Conservation (phyloP, 345 rosid genomes). For the Raphanus raphanistrum region DNA sequence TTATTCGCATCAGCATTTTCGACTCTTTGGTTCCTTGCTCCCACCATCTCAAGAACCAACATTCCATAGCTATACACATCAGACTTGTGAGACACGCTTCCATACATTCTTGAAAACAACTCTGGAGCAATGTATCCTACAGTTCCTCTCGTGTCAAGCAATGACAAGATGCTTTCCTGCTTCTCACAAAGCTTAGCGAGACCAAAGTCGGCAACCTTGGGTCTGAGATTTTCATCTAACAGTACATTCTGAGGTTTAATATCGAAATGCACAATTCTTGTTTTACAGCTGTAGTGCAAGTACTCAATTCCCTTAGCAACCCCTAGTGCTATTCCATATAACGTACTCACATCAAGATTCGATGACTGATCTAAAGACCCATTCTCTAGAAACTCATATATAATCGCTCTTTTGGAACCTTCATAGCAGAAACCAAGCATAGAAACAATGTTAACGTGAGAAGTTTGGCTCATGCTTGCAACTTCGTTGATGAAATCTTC, state of each 20-base stretch:
- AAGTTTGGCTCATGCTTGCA: conserved; percentile 48
- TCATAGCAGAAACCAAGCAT: conserved; percentile 47
- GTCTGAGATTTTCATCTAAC: conserved; percentile 40
- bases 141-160: conserved; percentile 47
- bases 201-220: conserved; percentile 54
- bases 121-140: conserved; percentile 54
- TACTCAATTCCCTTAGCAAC: conserved; percentile 53
- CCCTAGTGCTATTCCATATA: conserved; percentile 40
- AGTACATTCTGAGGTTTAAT: conserved; percentile 57
- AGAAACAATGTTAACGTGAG: conserved; percentile 50
- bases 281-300: conserved; percentile 52
- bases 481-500: conserved; percentile 56
- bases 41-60: conserved; percentile 51
- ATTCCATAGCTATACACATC: conserved; percentile 54
- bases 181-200: conserved; percentile 48
- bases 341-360: conserved; percentile 23
- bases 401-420: conserved; percentile 37
- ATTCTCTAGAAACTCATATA: conserved; percentile 43
- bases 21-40: conserved; percentile 26
- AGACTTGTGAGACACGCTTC: conserved; percentile 43
- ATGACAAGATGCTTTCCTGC: conserved; percentile 41
- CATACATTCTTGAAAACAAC: conserved; percentile 39
- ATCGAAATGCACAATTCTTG: conserved; percentile 52
- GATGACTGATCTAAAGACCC: conserved; percentile 45
- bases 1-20: not conserved